Evolutionary conservation across 2,329 filamentous ascomycete genomes (phyloP), one percentile per base, ranked within the genome.

Genomic region (Arthrobotrys pseudoclavata): DNA sequence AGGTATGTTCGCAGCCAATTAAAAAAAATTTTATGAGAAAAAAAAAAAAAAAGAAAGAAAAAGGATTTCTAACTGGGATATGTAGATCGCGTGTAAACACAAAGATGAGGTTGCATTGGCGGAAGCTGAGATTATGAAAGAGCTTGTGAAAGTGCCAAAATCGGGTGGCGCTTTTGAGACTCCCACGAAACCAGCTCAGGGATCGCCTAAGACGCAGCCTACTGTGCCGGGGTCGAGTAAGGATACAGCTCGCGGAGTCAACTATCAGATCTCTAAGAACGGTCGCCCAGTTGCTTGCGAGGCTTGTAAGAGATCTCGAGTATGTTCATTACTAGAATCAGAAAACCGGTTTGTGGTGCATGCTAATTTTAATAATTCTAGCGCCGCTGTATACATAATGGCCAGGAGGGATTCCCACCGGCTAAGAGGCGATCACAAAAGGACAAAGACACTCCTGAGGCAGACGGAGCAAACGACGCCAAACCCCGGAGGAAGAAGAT

Each of bases 261-360:
- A 76, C 24, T 78, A 78, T 50, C 67, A 78, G 26, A 78, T 78
- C 47, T 78, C 75, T 5, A 78, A 78, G 62, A 78, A 78, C 22
- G 75, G 75, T 18, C 52, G 75, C 15, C 75, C 75, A 1, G 75
- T 78, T 42, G 75, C 75, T 22, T 78, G 75, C 26, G 75, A 78
- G 45, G 75, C 77, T 18, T 79, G 77, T 60, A 77, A 76, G 40
- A 77, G 72, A 67, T 79, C 77, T 48, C 69, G 77, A 52, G 77
- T 79, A 72, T 18, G 72, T 62, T 57, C 24, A 20, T 7, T 50
- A 18, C 31, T 66, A 13, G 37, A 37, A 6, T 15, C 3, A 5
- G 13, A 9, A 52, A 50, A 24, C 29, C 12, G 2, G n/a, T 24
- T 18, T 53, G 22, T 5, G 31, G 20, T n/a, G 7, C 18, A 55